Evolutionary conservation across 108 stramenopile species (phyloP), one percentile per base, ranked within the genome.

Genomic region (Discostella stelligeroides): DNA sequence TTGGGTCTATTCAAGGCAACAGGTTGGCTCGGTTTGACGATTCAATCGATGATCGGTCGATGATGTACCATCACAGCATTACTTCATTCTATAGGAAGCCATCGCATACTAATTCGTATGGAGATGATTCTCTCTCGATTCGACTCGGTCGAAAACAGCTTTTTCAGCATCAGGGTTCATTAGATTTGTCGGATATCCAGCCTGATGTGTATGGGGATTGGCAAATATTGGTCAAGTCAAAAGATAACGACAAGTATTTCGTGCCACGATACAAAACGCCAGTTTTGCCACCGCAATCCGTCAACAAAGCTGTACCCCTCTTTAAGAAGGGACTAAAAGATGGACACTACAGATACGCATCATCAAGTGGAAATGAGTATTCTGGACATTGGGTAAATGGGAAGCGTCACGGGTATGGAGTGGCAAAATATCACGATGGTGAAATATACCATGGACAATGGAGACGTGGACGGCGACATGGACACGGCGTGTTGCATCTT

Each of bases 371-470:
- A 45, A 80, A 69, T 28, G 42, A 70, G 40, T 77, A 77, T 42
- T 25, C 54, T 9, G 79, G 79, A 7, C 29, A 72, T 56, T 80
- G 71, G 66, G 67, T 68, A 34, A 46, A 50, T 57, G 79, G 79
- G 41, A 72, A 53, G 23, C 50, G 79, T 28, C 71, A 80, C 46
- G 79, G 79, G 4, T 64, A 67, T 57, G 79, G 79, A 39, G 39
- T 45, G 43, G 65, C 57, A 6, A 68, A 70, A 60, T 80, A 80
- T 27, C 66, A 54, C 30, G 61, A 80, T 28, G 79, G 79, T 18
- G 79, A 72, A 37, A 55, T 72, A 15, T 80, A 62, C 41, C 38
- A 49, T 68, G 79, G 79, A 39, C 58, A 68, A 20, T 80, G 79
- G 79, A 66, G 56, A 28, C 55, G 67, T 39, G 76, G 76, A 18